Conservation (phyloP, 2,329 filamentous ascomycete genomes). For the Colletotrichum siamense region DNA sequence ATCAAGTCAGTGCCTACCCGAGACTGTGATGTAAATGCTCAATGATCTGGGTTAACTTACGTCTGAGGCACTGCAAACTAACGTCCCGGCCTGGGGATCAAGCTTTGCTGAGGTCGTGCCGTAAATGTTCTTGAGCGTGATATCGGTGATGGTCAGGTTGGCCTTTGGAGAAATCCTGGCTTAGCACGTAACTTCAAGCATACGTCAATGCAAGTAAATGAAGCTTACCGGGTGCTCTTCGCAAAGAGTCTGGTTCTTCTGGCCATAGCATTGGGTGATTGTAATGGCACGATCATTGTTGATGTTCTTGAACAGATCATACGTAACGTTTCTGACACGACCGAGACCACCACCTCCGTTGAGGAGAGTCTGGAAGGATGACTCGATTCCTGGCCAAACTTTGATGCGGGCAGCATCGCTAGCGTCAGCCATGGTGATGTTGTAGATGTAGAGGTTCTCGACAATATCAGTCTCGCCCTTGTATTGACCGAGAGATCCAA, state of each 20-base stretch:
- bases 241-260: conserved; percentile 32
- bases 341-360: conserved; percentile 65
- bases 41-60: conserved; percentile 20
- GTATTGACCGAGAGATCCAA: conserved; percentile 77
- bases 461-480: conserved; percentile 68
- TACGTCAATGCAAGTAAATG: fast-evolving
- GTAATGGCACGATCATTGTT: conserved; percentile 68
- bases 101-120: conserved; percentile 32
- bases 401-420: conserved; percentile 75
- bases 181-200: background rate
- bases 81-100: conserved; percentile 31
- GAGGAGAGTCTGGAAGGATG: conserved; percentile 60
- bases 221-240: conserved; percentile 33
- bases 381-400: conserved; percentile 62
- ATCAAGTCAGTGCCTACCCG: background rate
- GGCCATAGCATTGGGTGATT: conserved; percentile 66
- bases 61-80: conserved; percentile 34
- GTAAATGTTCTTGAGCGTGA: conserved; percentile 31
- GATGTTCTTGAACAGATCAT: conserved; percentile 60
- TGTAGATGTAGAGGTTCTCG: conserved; percentile 69
- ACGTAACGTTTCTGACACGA: conserved; percentile 65
- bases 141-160: conserved; percentile 30
- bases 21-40: background rate
- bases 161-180: background rate
- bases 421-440: conserved; percentile 63